Evolutionary conservation across 768 basidiomycete genomes (phyloP).

Genomic region (Sutorius australiensis): DNA sequence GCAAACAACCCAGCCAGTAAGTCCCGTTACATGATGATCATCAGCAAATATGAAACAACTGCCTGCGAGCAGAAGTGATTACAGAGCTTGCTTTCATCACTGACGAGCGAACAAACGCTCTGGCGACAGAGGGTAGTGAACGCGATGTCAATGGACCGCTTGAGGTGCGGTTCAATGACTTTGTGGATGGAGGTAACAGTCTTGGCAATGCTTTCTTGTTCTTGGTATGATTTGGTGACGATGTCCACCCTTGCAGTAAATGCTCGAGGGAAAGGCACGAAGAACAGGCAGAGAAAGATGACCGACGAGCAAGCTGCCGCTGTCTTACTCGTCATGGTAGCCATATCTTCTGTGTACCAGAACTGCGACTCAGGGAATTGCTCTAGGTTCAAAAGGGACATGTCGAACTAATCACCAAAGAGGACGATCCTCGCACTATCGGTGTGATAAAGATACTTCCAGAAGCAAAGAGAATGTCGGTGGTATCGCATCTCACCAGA

Average conservation of each 20-base stretch:
- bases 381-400: constrained; percentile 27
- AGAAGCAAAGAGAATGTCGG: constrained; percentile 21
- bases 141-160: constrained; percentile 8
- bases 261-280: constrained; percentile 20
- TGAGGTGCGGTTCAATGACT: constrained; percentile 25
- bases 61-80: constrained; percentile 19
- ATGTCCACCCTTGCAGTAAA: constrained; percentile 16
- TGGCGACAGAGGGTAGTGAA: neutral
- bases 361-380: neutral
- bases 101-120: constrained; percentile 7
- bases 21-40: neutral
- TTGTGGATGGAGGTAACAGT: constrained; percentile 25
- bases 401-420: constrained; percentile 18
- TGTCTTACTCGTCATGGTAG: constrained; percentile 23
- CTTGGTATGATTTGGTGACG: neutral
- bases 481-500: neutral
- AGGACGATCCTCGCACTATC: constrained; percentile 13
- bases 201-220: neutral
- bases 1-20: constrained; percentile 27
- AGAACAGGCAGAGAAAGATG: constrained; percentile 18
- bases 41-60: neutral
- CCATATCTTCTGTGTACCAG: neutral
- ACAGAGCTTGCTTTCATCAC: constrained; percentile 26
- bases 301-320: constrained; percentile 23
- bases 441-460: constrained; percentile 25